A percentile compares a stretch with the other conserved stretches of the same genome.
Evolutionary conservation across 352 stramenopile genomes (phyloP).

Genomic region (Pythium rishiriense): DNA sequence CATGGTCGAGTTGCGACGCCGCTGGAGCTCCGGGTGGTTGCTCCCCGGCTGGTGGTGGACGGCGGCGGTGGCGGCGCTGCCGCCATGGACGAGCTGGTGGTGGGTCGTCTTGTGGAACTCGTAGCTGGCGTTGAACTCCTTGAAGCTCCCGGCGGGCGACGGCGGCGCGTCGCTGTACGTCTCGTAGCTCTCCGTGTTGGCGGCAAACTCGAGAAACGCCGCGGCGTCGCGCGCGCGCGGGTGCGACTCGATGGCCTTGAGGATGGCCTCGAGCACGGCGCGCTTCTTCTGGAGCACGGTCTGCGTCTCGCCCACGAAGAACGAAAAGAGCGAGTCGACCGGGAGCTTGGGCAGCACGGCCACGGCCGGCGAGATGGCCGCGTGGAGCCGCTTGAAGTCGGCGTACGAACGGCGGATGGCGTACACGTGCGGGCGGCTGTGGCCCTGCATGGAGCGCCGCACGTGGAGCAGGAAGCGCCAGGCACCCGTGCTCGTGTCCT

Average conservation of each 20-base stretch:
- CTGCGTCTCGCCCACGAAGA: conserved; percentile 71
- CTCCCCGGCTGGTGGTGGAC: conserved; percentile 11
- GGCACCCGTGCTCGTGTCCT: conserved; percentile 47
- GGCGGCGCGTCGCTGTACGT: conserved; percentile 33
- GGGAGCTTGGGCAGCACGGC: conserved; percentile 46
- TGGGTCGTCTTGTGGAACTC: conserved; percentile 26
- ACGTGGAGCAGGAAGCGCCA: conserved; percentile 75
- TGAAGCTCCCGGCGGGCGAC: conserved; percentile 33
- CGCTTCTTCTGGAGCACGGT: conserved; percentile 66
- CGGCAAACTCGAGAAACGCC: conserved; percentile 70
- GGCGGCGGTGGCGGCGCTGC: conserved; percentile 1
- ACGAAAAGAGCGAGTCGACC: conserved; percentile 57
- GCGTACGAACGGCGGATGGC: conserved; percentile 63
- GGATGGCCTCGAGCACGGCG: conserved; percentile 54
- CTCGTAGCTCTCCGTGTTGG: conserved; percentile 59
- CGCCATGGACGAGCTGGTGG: conserved; percentile 14
- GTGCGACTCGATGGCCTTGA: conserved; percentile 65
- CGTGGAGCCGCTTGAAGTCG: conserved; percentile 73
- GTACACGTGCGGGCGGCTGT: conserved; percentile 36
- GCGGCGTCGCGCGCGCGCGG: conserved; percentile 46
- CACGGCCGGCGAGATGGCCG: conserved; percentile 49
- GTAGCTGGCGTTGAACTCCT: conserved; percentile 31
- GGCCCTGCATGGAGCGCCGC: conserved; percentile 37
- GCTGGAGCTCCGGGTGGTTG: conserved; percentile 15
- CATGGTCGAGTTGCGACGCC: conserved; percentile 27